phyloP scores from a whole-genome alignment of 352 stramenopile genomes.

The Globisporangium barbulae region DNA sequence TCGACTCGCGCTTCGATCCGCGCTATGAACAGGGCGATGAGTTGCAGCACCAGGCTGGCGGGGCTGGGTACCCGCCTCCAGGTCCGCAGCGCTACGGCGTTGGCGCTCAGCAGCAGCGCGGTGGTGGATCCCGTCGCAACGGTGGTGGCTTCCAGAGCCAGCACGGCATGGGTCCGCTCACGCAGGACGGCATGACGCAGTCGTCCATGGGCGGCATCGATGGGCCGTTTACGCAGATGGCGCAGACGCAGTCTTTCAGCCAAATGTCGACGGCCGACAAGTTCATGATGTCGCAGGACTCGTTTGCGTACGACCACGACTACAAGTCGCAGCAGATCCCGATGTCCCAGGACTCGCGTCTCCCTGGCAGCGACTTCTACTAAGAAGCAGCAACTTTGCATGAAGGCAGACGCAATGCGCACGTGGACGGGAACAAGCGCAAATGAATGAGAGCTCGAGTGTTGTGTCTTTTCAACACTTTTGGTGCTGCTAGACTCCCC shows the following conservation, averaged over 20 bases:
- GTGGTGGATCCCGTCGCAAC: slow-evolving; percentile 25
- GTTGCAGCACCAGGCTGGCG: slow-evolving; percentile 15
- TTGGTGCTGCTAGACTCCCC: background rate
- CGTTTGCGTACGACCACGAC: slow-evolving; percentile 71
- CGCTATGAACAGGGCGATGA: slow-evolving; percentile 59
- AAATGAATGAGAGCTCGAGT: no score
- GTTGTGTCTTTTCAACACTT: background rate
- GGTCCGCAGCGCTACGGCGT: slow-evolving; percentile 33
- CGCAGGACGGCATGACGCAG: slow-evolving; percentile 73
- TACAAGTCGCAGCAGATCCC: slow-evolving; percentile 84
- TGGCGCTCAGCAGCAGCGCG: slow-evolving; percentile 18
- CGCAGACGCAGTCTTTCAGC: slow-evolving; percentile 83
- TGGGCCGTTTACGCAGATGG: slow-evolving; percentile 74
- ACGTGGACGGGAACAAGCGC: background rate
- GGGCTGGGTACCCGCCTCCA: slow-evolving; percentile 34
- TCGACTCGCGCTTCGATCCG: slow-evolving; percentile 85
- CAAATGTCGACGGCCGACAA: slow-evolving; percentile 76
- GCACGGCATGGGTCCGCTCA: slow-evolving; percentile 57
- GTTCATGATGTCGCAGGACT: slow-evolving; percentile 83
- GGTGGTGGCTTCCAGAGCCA: slow-evolving; percentile 18
- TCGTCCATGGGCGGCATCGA: slow-evolving; percentile 58
- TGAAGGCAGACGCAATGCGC: no score
- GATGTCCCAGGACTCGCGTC: slow-evolving; percentile 74
- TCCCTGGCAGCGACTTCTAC: slow-evolving; percentile 61
- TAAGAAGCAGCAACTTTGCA: slow-evolving; percentile 21